phyloP scores from a whole-genome alignment of 371 early-diverging fungal genomes.

The Dinochytrium kinnereticum region DNA sequence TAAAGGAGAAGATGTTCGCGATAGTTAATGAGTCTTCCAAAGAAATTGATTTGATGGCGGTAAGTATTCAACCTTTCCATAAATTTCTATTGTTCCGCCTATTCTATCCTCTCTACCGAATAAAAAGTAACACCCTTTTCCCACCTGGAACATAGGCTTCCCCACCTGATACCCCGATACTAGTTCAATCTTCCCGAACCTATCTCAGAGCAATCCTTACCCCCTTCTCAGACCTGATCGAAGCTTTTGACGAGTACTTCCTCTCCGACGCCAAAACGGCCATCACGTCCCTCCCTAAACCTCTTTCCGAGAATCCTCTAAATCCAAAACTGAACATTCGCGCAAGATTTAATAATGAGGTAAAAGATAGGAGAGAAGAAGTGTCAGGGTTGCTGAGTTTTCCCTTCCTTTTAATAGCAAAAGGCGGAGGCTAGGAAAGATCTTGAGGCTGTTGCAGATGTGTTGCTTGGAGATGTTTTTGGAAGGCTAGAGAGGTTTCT shows the following conservation, averaged over 20 bases:
- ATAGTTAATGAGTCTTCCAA: conserved; percentile 14
- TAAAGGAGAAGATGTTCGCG: conserved; percentile 24
- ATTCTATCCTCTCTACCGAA: too few species aligned
- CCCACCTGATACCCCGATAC: too few species aligned
- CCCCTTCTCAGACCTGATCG: conserved; percentile 7
- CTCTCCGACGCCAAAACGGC: not conserved
- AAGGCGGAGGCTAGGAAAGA: conserved; percentile 24
- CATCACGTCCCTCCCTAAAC: not conserved
- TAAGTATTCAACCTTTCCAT: too few species aligned
- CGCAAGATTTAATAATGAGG: not conserved
- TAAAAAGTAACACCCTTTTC: too few species aligned
- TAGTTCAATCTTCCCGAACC: too few species aligned
- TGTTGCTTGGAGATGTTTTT: conserved; percentile 31
- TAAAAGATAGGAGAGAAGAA: too few species aligned
- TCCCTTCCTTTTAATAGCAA: conserved; percentile 24
- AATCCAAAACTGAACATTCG: not conserved
- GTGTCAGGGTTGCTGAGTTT: too few species aligned
- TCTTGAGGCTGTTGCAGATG: conserved; percentile 27
- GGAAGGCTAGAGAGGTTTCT: conserved; percentile 28
- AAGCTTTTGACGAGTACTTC: conserved; percentile 14
- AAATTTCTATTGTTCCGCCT: too few species aligned
- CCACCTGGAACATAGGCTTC: too few species aligned
- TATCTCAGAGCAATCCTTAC: not conserved
- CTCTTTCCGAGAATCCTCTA: not conserved
- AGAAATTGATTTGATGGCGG: conserved; percentile 18